These are phyloP conservation scores for Phellopilus nigrolimitatus DNA, from an alignment of 1,284 basidiomycete genomes.

Conservation along the genomic window DNA sequence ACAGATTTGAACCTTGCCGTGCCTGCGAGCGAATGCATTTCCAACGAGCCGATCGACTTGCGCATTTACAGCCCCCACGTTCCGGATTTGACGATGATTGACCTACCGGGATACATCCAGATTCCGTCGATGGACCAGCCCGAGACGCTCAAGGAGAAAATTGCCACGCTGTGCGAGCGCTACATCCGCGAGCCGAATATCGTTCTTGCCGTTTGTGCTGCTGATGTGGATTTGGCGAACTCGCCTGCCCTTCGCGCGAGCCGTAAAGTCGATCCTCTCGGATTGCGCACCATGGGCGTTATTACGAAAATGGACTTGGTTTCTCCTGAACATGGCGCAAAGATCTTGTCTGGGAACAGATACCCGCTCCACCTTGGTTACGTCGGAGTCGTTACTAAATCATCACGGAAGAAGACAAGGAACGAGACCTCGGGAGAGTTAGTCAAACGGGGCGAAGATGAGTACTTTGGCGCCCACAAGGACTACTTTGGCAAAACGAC, in stretches of 20 bases:
- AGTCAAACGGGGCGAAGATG: slow-evolving; percentile 68
- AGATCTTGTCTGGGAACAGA: slow-evolving; percentile 83
- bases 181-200: slow-evolving; percentile 99
- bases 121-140: slow-evolving; percentile 95
- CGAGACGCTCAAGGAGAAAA: slow-evolving; percentile 91
- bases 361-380: slow-evolving; percentile 98
- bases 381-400: slow-evolving; percentile 94
- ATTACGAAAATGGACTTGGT: slow-evolving; percentile 99
- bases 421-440: slow-evolving; percentile 46
- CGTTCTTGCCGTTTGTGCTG: slow-evolving; percentile 95
- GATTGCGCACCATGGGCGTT: slow-evolving; percentile 93
- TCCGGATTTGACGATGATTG: slow-evolving; percentile 95
- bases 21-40: slow-evolving; percentile 83
- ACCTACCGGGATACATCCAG: slow-evolving; percentile 97
- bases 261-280: slow-evolving; percentile 90
- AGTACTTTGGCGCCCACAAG: slow-evolving; percentile 73
- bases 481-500: slow-evolving; percentile 70
- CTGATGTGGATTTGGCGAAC: slow-evolving; percentile 98
- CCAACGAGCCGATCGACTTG: slow-evolving; percentile 93
- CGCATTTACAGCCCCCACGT: slow-evolving; percentile 95
- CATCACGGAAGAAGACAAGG: slow-evolving; percentile 43
- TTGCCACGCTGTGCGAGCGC: slow-evolving; percentile 84
- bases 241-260: slow-evolving; percentile 93
- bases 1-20: slow-evolving; percentile 96
- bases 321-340: slow-evolving; percentile 75